These are phyloP conservation scores for Fusarium palustre DNA, from an alignment of 2,329 filamentous ascomycete species.

Conservation along the genomic window DNA sequence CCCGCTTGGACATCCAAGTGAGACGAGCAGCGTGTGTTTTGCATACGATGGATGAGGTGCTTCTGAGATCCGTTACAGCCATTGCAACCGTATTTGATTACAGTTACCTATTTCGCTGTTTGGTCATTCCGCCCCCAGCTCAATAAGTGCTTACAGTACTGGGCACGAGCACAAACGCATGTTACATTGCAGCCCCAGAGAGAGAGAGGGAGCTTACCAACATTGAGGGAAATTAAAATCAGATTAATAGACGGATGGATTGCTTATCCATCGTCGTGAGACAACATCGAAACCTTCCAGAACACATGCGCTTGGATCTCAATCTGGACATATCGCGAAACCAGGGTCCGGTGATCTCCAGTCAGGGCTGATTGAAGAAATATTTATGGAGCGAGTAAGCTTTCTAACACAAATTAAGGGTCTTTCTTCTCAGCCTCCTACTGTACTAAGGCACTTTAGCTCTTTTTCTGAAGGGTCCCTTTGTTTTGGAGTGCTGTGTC, in stretches of 20 bases:
- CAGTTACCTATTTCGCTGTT: neutral
- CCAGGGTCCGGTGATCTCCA: constrained; percentile 4
- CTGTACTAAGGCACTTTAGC: neutral
- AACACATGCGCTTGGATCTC: constrained; percentile 30
- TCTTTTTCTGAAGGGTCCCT: constrained; percentile 4
- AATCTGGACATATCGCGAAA: constrained; percentile 10
- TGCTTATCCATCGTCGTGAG: constrained; percentile 15
- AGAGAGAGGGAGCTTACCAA: neutral
- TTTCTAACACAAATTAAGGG: constrained; percentile 15
- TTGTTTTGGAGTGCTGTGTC: constrained; percentile 18
- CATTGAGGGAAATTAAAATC: constrained; percentile 25
- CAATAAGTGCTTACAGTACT: constrained; percentile 6
- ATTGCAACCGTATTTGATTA: constrained; percentile 1
- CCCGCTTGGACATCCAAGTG: constrained; percentile 21
- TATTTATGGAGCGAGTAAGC: constrained; percentile 21
- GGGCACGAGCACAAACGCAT: neutral
- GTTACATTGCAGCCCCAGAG: constrained; percentile 17
- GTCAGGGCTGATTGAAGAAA: constrained; percentile 12
- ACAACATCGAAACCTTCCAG: constrained; percentile 28
- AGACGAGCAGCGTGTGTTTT: constrained; percentile 12
- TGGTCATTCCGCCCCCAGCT: neutral
- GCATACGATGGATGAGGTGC: constrained; percentile 14
- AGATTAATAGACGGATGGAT: neutral
- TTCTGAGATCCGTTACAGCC: neutral
- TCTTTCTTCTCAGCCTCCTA: neutral